Conservation (phyloP, 1,139 yeast genomes). For the Geotrichum restrictum region DNA sequence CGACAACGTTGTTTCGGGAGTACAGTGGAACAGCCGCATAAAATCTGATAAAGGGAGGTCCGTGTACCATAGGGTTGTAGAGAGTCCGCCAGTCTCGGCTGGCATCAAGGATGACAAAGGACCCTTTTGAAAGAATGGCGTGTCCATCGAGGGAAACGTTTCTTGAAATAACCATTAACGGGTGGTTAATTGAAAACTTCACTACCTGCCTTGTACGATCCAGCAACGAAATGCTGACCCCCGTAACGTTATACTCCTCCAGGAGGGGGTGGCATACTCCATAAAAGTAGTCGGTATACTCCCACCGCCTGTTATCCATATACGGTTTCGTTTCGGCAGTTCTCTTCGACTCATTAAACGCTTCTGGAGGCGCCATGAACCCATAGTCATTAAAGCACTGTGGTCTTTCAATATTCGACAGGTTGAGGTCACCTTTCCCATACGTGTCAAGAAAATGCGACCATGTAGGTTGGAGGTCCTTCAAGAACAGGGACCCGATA, state of each 20-base stretch:
- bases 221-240: conserved; percentile 58
- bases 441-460: conserved; percentile 62
- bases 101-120: conserved; percentile 56
- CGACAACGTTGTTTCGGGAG: conserved; percentile 38
- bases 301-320: conserved; percentile 50
- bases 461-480: conserved; percentile 44
- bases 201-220: conserved; percentile 48
- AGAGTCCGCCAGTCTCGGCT: conserved; percentile 63
- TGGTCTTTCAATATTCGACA: conserved; percentile 57
- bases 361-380: conserved; percentile 55
- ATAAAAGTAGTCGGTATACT: conserved; percentile 43
- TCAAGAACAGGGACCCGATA: conserved; percentile 23
- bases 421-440: conserved; percentile 55
- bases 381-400: conserved; percentile 48
- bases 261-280: conserved; percentile 36
- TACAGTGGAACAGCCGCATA: conserved; percentile 62
- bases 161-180: conserved; percentile 45
- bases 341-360: conserved; percentile 30
- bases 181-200: conserved; percentile 46
- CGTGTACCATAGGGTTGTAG: conserved; percentile 58
- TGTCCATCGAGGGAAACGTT: conserved; percentile 62
- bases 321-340: conserved; percentile 42
- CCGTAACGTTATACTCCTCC: conserved; percentile 44
- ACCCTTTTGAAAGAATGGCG: conserved; percentile 53
- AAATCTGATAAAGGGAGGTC: conserved; percentile 55